Conservation (phyloP, 106 monocot species). For the Dendrobium chrysotoxum region DNA sequence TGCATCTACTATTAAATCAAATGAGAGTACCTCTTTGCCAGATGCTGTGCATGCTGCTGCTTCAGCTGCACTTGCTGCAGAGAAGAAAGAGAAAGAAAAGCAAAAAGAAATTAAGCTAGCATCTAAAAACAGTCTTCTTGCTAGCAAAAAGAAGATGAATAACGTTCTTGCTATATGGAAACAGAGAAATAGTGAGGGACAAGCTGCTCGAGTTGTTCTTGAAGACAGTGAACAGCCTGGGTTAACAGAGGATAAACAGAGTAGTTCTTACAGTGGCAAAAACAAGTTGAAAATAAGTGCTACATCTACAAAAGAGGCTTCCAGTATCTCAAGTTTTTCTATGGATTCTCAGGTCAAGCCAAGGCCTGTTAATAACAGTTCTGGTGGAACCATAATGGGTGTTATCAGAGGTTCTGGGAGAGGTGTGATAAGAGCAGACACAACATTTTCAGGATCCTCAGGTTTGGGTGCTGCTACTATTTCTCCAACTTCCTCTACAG, state of each 20-base stretch:
- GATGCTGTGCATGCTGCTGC: conserved; percentile 97
- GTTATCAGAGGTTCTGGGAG: conserved; percentile 74
- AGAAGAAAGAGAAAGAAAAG: conserved; percentile 94
- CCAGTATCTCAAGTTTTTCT: conserved; percentile 20
- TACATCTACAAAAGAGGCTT: conserved; percentile 19
- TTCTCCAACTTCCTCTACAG: conserved; percentile 1
- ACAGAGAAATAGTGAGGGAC: conserved; percentile 87
- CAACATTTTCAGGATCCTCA: conserved; percentile 29
- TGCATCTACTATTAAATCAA: conserved; percentile 58
- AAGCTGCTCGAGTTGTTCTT: conserved; percentile 66
- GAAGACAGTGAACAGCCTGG: conserved; percentile 48
- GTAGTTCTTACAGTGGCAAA: conserved; percentile 21
- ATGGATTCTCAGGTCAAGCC: conserved; percentile 32
- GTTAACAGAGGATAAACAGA: conserved; percentile 38
- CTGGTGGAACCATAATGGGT: conserved; percentile 63
- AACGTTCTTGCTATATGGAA: conserved; percentile 97
- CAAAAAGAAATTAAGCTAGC: conserved; percentile 84
- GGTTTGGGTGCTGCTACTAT: conserved; percentile 11
- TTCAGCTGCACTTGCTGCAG: conserved; percentile 84
- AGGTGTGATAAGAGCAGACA: conserved; percentile 68
- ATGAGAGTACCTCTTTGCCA: conserved; percentile 64
- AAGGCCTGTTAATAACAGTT: conserved; percentile 43
- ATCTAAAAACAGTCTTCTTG: conserved; percentile 80
- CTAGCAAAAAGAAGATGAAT: conserved; percentile 98
- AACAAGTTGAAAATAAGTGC: conserved; percentile 45